A percentile compares a stretch with the other conserved stretches of the same genome.
phyloP scores from a whole-genome alignment of 768 basidiomycete species.

The Tulasnella sp. region DNA sequence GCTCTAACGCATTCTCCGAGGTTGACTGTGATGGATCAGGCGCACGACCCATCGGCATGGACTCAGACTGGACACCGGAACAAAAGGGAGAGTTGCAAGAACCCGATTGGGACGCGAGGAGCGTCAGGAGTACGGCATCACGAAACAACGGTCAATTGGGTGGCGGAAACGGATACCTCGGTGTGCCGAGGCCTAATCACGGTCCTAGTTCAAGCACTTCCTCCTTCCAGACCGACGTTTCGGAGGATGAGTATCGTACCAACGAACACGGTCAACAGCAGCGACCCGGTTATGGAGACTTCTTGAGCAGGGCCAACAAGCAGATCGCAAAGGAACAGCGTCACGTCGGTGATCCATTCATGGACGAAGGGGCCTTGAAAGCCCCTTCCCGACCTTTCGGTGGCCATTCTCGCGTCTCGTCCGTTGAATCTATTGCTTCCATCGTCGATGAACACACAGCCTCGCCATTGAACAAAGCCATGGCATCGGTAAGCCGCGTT shows the following conservation, averaged over 20 bases:
- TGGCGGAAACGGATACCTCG: conserved; percentile 40
- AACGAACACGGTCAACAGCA: conserved; percentile 37
- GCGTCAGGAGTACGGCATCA: conserved; percentile 25
- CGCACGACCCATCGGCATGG: conserved; percentile 50
- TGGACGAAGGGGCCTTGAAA: conserved; percentile 58
- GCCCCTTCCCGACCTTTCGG: conserved; percentile 78
- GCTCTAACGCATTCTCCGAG: conserved; percentile 71
- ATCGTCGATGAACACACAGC: conserved; percentile 90
- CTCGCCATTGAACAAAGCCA: conserved; percentile 92
- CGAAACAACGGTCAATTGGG: conserved; percentile 22
- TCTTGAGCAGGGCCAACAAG: conserved; percentile 82
- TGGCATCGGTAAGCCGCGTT: conserved; percentile 66
- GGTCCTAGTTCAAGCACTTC: conserved; percentile 41
- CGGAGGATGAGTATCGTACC: conserved; percentile 58
- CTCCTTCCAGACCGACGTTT: conserved; percentile 51
- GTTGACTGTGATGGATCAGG: conserved; percentile 40
- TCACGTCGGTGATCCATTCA: conserved; percentile 83
- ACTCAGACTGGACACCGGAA: conserved; percentile 79
- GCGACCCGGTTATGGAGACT: conserved; percentile 65
- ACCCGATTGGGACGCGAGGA: conserved; percentile 68
- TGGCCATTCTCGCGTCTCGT: conserved; percentile 73
- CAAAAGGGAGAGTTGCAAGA: conserved; percentile 65
- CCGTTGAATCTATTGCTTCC: conserved; percentile 88
- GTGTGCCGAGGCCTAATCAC: conserved; percentile 44
- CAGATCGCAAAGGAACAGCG: conserved; percentile 80